Percentiles rank a stretch among this genome's conserved stretches.
Evolutionary conservation across 2,329 filamentous ascomycete species (phyloP).

Genomic region (Xylariaceae sp.): DNA sequence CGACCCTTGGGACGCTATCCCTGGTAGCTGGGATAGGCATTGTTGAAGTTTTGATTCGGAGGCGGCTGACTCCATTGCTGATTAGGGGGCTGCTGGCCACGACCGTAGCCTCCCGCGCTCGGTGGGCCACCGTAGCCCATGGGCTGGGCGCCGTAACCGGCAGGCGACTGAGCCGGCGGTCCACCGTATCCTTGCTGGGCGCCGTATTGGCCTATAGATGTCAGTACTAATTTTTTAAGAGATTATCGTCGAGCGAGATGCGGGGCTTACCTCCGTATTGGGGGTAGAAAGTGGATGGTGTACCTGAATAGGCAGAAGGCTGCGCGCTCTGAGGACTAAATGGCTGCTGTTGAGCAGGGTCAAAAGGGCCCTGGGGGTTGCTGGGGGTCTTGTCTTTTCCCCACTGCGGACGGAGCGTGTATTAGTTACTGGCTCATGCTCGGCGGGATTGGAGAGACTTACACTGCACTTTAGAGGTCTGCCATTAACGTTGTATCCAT

Average conservation of each 20-base stretch:
- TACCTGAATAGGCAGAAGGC: constrained; percentile 66
- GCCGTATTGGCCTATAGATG: constrained; percentile 46
- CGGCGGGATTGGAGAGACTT: constrained; percentile 43
- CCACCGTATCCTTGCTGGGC: constrained; percentile 63
- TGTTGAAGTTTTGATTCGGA: constrained; percentile 53
- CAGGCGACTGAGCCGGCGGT: constrained; percentile 56
- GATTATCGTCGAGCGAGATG: constrained; percentile 18
- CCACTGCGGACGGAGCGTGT: constrained; percentile 59
- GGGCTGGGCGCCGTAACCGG: constrained; percentile 58
- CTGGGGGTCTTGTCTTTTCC: constrained; percentile 96
- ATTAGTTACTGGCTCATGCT: constrained; percentile 30
- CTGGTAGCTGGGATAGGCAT: constrained; percentile 60
- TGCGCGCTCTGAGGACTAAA: constrained; percentile 70
- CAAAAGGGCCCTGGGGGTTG: constrained; percentile 60
- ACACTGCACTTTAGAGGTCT: constrained; percentile 97
- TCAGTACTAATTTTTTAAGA: constrained; percentile 24
- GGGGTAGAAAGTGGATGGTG: constrained; percentile 79
- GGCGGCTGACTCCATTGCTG: constrained; percentile 50
- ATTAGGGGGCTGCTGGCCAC: constrained; percentile 59
- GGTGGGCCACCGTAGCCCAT: constrained; percentile 67
- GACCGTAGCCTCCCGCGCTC: constrained; percentile 79
- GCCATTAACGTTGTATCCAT: constrained; percentile 96
- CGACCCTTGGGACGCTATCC: constrained; percentile 37
- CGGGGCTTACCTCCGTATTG: constrained; percentile 74
- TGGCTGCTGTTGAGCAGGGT: constrained; percentile 64